Evolutionary conservation across 352 stramenopile genomes (phyloP), one percentile per base, ranked within the genome.

Genomic region (Phytopythium cucurbitacearum): DNA sequence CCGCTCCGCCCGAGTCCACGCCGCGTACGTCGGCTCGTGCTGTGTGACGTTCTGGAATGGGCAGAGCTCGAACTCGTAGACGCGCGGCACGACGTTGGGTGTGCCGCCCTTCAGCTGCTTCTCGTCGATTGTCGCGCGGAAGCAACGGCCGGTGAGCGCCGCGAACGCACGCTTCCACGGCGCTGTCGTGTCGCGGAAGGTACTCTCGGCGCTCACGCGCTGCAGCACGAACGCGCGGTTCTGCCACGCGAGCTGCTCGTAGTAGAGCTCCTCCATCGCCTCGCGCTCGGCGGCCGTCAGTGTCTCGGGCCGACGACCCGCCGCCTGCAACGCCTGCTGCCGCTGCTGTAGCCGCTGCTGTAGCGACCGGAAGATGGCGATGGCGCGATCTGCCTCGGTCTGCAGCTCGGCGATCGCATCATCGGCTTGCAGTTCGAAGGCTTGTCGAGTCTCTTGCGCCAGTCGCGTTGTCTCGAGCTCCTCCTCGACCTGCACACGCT

Each of bases 31-130:
- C 28, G 80, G 76, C 44, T 93, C 83, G 16, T 63, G 79, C 67
- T 91, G 80, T 12, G 83, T 87, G 48, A 89, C 40, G 62, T 94
- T 94, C 56, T 89, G 76, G 61, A 94, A 94, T 33, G 83, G 83
- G 54, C 80, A 91, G 45, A 90, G 56, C 10, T 73, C 63, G 53
- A 90, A 80, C 12, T 71, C 62, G 60, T 86, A 86, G 39, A 74
- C 66, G 21, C 80, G 62, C 47, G 83, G 79, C 16, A 94, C 72
- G 10, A 89, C 79, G 60, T 89, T 94, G 48, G 77, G 71, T 0
- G 80, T 85, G 39, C 79, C 83, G 34, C 83, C 83, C 44, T 91
- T 90, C 39, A 85, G 59, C 53, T 87, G 60, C 52, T 90, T 91
- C 56, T 85, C 79, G 49, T 89, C 65, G 38, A 88, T 69, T 2